Conservation (phyloP, 352 stramenopile species). For the Phytopythium boreale region DNA sequence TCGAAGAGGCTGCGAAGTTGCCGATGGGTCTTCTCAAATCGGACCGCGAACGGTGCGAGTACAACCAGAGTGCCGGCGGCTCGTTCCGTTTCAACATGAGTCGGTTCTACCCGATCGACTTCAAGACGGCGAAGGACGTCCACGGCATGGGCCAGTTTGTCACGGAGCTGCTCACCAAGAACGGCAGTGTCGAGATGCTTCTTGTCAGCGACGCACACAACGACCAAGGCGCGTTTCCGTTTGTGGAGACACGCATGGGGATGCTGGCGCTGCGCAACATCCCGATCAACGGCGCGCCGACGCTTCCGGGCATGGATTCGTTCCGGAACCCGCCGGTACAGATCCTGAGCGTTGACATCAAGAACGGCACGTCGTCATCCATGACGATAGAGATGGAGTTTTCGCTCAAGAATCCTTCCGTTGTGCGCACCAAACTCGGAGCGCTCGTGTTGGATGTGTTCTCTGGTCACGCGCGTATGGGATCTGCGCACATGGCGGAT, state of each 20-base stretch:
- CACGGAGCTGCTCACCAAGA: constrained; percentile 49
- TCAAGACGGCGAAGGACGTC: constrained; percentile 32
- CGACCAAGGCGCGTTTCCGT: constrained; percentile 59
- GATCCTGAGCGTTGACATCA: constrained; percentile 64
- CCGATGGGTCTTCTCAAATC: constrained; percentile 53
- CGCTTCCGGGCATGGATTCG: constrained; percentile 67
- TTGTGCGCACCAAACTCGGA: constrained; percentile 60
- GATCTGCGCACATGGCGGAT: constrained; percentile 50
- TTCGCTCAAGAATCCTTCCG: constrained; percentile 64
- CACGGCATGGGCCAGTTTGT: constrained; percentile 58
- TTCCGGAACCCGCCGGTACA: constrained; percentile 61
- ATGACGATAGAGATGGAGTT: constrained; percentile 74
- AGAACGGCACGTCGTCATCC: constrained; percentile 31
- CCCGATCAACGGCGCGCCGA: constrained; percentile 46
- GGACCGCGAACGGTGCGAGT: constrained; percentile 52
- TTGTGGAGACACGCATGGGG: constrained; percentile 71
- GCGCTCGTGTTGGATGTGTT: constrained; percentile 52
- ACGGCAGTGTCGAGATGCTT: constrained; percentile 57
- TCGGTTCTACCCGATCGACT: constrained; percentile 59
- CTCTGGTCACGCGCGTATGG: constrained; percentile 44
- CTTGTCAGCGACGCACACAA: constrained; percentile 28
- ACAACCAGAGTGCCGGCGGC: constrained; percentile 49
- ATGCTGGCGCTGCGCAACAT: constrained; percentile 61
- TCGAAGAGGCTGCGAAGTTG: constrained; percentile 34
- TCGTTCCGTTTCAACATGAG: constrained; percentile 76